Conservation (phyloP, 805 yeast species). For the Candida nemodendra region DNA sequence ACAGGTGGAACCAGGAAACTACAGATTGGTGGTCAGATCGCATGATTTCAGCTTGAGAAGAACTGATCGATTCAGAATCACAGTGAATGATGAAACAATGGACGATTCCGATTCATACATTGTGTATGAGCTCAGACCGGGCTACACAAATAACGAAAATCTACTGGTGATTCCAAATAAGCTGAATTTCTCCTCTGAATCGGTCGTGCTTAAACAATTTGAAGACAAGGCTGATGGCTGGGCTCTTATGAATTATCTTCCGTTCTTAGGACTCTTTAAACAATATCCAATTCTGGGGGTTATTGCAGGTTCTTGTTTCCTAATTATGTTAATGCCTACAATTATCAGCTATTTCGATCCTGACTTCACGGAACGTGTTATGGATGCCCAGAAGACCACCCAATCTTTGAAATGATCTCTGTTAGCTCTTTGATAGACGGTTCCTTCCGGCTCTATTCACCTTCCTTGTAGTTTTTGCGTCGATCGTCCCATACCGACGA, state of each 20-base stretch:
- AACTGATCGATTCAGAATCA: slow-evolving; percentile 12
- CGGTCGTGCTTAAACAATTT: slow-evolving; percentile 15
- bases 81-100: slow-evolving; percentile 6
- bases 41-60: slow-evolving; percentile 19
- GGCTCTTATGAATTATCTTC: slow-evolving; percentile 16
- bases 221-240: slow-evolving; percentile 13
- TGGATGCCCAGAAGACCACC: slow-evolving; percentile 18
- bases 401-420: too few species aligned
- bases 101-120: slow-evolving; percentile 8
- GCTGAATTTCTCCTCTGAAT: slow-evolving; percentile 12
- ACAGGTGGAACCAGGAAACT: slow-evolving; percentile 11
- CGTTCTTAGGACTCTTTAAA: slow-evolving; percentile 18
- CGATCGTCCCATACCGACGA: too few species aligned
- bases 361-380: slow-evolving; percentile 23
- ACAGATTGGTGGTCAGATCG: slow-evolving; percentile 16
- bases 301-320: slow-evolving; percentile 5
- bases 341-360: slow-evolving; percentile 29
- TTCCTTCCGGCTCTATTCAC: too few species aligned
- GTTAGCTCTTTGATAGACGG: too few species aligned
- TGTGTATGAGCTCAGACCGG: slow-evolving; percentile 11
- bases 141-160: slow-evolving; percentile 2
- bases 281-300: slow-evolving; percentile 20
- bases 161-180: slow-evolving; percentile 6
- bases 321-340: slow-evolving; percentile 22
- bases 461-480: too few species aligned